A percentile compares a stretch with the other conserved stretches of the same genome.
These are phyloP conservation scores for Solanum hybrid DNA, from an alignment of 305 asterid species.

Conservation along the genomic window DNA sequence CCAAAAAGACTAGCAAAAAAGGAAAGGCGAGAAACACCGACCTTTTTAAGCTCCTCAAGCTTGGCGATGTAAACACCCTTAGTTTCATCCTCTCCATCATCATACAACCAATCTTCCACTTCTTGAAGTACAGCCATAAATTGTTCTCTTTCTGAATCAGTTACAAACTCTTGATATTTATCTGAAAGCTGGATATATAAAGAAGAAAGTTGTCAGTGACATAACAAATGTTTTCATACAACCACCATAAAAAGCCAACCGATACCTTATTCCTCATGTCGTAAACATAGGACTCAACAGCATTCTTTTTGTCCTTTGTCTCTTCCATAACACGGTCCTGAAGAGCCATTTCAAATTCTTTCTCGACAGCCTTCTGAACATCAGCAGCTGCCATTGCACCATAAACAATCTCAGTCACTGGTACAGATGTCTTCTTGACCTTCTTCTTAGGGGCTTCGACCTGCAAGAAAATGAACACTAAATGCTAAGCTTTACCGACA, in stretches of 20 bases:
- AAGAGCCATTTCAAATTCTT: slow-evolving; percentile 96
- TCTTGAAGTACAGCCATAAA: slow-evolving; percentile 65
- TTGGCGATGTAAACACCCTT: slow-evolving; percentile 85
- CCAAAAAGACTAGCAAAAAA: neutral
- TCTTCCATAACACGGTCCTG: slow-evolving; percentile 99
- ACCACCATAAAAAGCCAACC: neutral
- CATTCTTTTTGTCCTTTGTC: slow-evolving; percentile 93
- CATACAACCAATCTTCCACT: slow-evolving; percentile 94
- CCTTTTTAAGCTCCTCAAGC: slow-evolving; percentile 91
- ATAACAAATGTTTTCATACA: neutral
- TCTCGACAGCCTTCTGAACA: slow-evolving; percentile 76
- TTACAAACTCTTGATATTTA: slow-evolving; percentile 58
- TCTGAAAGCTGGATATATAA: slow-evolving; percentile 50
- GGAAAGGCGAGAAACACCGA: neutral
- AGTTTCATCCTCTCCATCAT: slow-evolving; percentile 95
- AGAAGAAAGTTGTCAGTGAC: neutral
- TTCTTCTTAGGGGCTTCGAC: slow-evolving; percentile 83
- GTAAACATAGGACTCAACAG: slow-evolving; percentile 93
- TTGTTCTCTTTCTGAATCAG: slow-evolving; percentile 69
- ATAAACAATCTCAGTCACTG: slow-evolving; percentile 64
- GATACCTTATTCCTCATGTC: slow-evolving; percentile 86
- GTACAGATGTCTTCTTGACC: slow-evolving; percentile 66
- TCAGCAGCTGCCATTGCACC: slow-evolving; percentile 69
- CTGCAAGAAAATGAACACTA: slow-evolving; percentile 29
- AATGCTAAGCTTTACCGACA: neutral